Percentiles rank a stretch among this genome's conserved stretches.
These are phyloP conservation scores for Colletotrichum higginsianum DNA, from an alignment of 2,329 filamentous ascomycete species.

Conservation along the genomic window DNA sequence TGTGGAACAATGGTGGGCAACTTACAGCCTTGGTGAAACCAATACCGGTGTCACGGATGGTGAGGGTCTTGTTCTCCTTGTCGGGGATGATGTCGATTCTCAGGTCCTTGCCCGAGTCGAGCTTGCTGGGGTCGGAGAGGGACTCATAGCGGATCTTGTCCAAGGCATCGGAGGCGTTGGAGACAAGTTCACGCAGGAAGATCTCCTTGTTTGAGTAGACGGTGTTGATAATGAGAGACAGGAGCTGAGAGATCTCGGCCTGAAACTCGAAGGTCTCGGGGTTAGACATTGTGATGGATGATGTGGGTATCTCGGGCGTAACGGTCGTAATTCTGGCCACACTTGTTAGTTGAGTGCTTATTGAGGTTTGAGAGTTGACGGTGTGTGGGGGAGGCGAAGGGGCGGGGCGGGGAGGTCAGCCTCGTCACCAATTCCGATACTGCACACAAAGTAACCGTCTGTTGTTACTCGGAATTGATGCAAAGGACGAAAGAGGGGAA, in stretches of 20 bases:
- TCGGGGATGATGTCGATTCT: slow-evolving; percentile 99
- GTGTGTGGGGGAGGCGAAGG: slow-evolving; percentile 26
- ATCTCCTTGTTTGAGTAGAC: slow-evolving; percentile 99
- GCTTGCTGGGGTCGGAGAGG: slow-evolving; percentile 96
- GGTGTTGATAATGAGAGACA: slow-evolving; percentile 99
- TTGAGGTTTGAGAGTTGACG: slow-evolving; percentile 15
- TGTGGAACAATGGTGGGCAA: slow-evolving; percentile 49
- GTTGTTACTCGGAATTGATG: background rate
- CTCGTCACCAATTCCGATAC: background rate
- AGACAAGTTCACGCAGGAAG: slow-evolving; percentile 98
- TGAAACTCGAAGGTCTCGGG: slow-evolving; percentile 99
- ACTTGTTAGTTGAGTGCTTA: slow-evolving; percentile 22
- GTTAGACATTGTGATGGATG: slow-evolving; percentile 75
- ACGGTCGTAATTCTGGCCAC: slow-evolving; percentile 39
- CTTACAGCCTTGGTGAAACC: slow-evolving; percentile 99
- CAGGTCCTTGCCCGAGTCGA: slow-evolving; percentile 97
- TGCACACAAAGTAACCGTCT: background rate
- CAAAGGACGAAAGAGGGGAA: slow-evolving; percentile 29
- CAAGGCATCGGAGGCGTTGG: slow-evolving; percentile 98
- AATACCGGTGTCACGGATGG: slow-evolving; percentile 98
- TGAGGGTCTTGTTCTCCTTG: slow-evolving; percentile 97
- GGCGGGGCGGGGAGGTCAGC: background rate
- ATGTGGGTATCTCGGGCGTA: slow-evolving; percentile 42
- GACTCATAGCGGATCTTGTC: slow-evolving; percentile 99
- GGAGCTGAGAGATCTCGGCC: slow-evolving; percentile 99